Conservation (phyloP, 2,329 filamentous ascomycete species). For the Aspergillus amoenus region DNA sequence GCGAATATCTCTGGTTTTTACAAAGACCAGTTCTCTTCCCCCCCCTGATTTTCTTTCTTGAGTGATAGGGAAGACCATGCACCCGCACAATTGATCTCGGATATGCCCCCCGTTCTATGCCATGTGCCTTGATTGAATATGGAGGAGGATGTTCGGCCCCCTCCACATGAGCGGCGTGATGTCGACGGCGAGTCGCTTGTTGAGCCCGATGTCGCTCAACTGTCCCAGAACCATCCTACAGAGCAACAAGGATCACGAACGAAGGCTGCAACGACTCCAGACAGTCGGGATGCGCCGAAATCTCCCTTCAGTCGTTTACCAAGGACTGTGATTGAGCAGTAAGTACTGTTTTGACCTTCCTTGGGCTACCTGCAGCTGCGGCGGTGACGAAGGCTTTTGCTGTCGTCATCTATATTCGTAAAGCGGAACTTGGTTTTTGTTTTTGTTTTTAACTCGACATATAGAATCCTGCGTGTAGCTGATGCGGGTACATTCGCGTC, state of each 20-base stretch:
- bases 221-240: constrained; percentile 5
- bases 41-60: constrained; percentile 9
- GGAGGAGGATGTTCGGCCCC: constrained; percentile 24
- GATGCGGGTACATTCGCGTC: constrained; percentile 51
- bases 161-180: constrained; percentile 17
- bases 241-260: constrained; percentile 9
- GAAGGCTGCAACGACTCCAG: constrained; percentile 2
- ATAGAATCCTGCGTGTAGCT: constrained; percentile 47
- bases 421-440: background rate
- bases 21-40: background rate
- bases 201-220: constrained; percentile 9
- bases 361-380: background rate
- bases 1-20: constrained; percentile 14
- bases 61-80: constrained; percentile 12
- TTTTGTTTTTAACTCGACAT: constrained; percentile 20
- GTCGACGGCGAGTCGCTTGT: constrained; percentile 7
- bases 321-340: constrained; percentile 30
- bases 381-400: background rate
- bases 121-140: constrained; percentile 25
- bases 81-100: constrained; percentile 18
- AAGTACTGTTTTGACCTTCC: constrained; percentile 17
- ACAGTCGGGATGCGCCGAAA: constrained; percentile 8
- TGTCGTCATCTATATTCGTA: background rate
- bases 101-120: constrained; percentile 14
- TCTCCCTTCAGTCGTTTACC: constrained; percentile 26